A percentile compares a stretch with the other conserved stretches of the same genome.
Evolutionary conservation across 441 rosid genomes (phyloP).

Genomic region (Populus hybrid): DNA sequence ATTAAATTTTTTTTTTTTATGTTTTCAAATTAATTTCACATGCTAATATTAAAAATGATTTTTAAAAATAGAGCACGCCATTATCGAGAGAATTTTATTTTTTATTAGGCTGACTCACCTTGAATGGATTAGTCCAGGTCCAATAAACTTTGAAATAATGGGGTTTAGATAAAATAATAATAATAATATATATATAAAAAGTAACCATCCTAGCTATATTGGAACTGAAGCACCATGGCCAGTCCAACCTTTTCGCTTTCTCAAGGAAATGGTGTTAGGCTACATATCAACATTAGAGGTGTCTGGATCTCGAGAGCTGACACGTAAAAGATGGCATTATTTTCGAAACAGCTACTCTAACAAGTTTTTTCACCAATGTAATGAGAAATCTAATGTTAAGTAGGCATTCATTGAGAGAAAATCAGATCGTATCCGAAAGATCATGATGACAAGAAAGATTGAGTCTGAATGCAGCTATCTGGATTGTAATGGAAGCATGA

Average conservation of each 20-base stretch:
- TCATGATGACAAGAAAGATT: neutral
- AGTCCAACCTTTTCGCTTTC: neutral
- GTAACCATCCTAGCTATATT: neutral
- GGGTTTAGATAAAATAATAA: too few relatives aligned
- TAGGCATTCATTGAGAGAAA: neutral
- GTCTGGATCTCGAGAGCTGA: neutral
- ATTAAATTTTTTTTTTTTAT: too few relatives aligned
- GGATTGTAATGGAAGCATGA: neutral
- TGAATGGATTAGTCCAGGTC: rapidly evolving
- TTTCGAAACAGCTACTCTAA: neutral
- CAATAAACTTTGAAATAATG: too few relatives aligned
- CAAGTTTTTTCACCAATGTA: neutral
- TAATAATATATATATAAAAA: too few relatives aligned
- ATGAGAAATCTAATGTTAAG: neutral
- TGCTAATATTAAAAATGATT: too few relatives aligned
- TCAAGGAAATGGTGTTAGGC: neutral
- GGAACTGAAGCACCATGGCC: neutral
- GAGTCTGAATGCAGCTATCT: neutral
- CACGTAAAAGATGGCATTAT: neutral
- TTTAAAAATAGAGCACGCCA: rapidly evolving
- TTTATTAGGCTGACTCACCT: rapidly evolving
- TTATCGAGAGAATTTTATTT: too few relatives aligned
- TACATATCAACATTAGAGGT: neutral
- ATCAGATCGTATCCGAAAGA: neutral
- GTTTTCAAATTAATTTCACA: too few relatives aligned